Base-by-base conservation (phyloP, 2,329 filamentous ascomycete species). In the Phialophora tarda region DNA sequence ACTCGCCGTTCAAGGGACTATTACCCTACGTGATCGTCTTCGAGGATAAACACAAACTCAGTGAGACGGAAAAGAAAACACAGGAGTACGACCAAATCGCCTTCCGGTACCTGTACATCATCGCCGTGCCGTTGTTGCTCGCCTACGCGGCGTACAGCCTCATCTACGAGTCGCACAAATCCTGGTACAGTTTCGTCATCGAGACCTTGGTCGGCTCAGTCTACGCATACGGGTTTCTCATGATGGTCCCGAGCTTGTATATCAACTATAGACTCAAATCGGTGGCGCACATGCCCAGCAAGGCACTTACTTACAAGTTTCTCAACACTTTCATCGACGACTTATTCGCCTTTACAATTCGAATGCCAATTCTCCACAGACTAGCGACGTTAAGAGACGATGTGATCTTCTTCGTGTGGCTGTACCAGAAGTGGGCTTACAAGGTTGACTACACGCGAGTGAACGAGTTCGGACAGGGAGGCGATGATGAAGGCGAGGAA, bases 321-420 rank as follows among this genome's bases (percentile, higher is more conserved):
- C 83, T 98, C 71, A 97, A 98, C 82, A 98, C 95, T 4, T 99
- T 99, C 78, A 98, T 99, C 77, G 95, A 99, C 79, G 95, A 99
- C 76, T 84, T 99, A 34, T 99, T 99, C 76, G 95, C 95, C 1
- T 99, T 98, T 75, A 99, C 95, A 47, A 97, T 99, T 83, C 98
- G 98, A 82, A 99, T 99, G 95, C 95, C 95, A 0, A 88, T 93
- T 69, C 84, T 99, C 59, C 95, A 99, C 79, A 88, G 95, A 17
- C 83, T 99, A 59, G 93, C 95, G 0, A 98, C 95, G 0, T 85
- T 99, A 70, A 86, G 95, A 67, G 95, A 99, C 77, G 95, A 99
- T 75, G 85, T 99, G 71, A 98, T 99, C 76, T 99, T 99, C 85
- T 99, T 99, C 77, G 85, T 99, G 66, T 99, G 97, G 81, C 74